Evolutionary conservation across 176 grass and related monocot species (phyloP), one percentile per base, ranked within the genome.

Genomic region (Pontederia paniculata): DNA sequence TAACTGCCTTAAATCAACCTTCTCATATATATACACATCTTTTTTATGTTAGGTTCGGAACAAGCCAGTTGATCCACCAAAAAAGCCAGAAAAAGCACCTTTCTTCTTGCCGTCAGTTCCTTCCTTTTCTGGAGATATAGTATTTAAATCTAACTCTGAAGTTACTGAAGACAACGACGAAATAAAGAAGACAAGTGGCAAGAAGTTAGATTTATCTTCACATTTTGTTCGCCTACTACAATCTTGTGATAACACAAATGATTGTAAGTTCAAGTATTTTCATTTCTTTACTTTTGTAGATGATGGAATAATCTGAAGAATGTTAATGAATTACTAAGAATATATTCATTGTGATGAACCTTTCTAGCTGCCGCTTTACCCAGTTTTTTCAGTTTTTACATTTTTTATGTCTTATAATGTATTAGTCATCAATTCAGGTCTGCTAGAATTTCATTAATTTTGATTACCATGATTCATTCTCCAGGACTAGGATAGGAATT

Each of bases 31-130:
- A 48, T 57, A n/a, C 43, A n/a, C 15, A 22, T 10, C 25, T 44
- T 66, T 65, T 41, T 12, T 12, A 18, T 45, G 9, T 68, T 54
- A 98, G 93, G 77, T 80, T 73, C 93, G 86, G 14, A 97, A 97
- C 70, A 97, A 97, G 72, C 86, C 93, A 60, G 70, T 90, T 23
- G 86, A 97, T 23, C 93, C 93, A 57, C 93, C 86, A 46, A 97
- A 97, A 74, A 91, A 98, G 68, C 93, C 93, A 57, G 93, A 98
- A 76, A 88, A 98, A 44, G 83, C 83, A n/a, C 93, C 86, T 55
- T 98, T 91, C 70, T 91, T 98, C 83, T 82, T 98, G 65, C 93
- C 93, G 4, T 84, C 93, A 14, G 78, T 88, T 80, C 93, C 93
- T 52, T 87, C 93, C 59, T 77, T 97, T 56, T 79, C 83, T 56